Base-by-base conservation (phyloP, 768 basidiomycete genomes). In the Naganishia kalamii region DNA sequence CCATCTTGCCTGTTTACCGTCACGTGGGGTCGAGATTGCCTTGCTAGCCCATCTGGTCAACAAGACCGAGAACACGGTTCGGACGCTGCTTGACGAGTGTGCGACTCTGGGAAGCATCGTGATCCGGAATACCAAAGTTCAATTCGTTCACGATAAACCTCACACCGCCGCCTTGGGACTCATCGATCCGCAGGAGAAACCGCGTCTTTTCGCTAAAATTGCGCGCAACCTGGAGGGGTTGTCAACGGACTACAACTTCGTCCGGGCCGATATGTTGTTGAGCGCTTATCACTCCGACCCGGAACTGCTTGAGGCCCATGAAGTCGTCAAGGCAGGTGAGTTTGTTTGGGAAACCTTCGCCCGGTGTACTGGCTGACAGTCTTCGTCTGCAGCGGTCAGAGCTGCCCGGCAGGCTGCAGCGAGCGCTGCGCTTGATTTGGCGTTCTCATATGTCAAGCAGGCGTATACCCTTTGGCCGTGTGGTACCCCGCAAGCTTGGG, bases 81-180 rank as follows among this genome's bases (percentile, higher is more conserved):
- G 25, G 1, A n/a, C 17, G 41, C 17, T 52, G 17, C 17, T 40
- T 6, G 27, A 25, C 50, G 43, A 64, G 5, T 64, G 63, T 30
- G n/a, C 52, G 23, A 33, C 51, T 8, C n/a, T 64, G 5, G 51
- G 41, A 10, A 64, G 50, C 50, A 37, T 33, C 12, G 21, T 54
- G 27, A 25, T 64, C 7, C 35, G 50, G 4, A 64, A 57, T 27
- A 44, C 27, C 63, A 52, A 37, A 29, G 68, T 67, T 11, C 50
- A 60, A 4, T 75, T 73, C 66, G 40, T 69, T 0, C 74, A 75
- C 63, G 72, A 75, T 59, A 66, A 72, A 30, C 60, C 48, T 4
- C 66, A 68, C 37, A 27, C 32, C 6, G 66, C 66, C 12, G 66
- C 46, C 3, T 27, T 63, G 17, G 60, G 35, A 2, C 43, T 46